phyloP scores from a whole-genome alignment of 495 filamentous ascomycete species.

The Bombardia bombarda region DNA sequence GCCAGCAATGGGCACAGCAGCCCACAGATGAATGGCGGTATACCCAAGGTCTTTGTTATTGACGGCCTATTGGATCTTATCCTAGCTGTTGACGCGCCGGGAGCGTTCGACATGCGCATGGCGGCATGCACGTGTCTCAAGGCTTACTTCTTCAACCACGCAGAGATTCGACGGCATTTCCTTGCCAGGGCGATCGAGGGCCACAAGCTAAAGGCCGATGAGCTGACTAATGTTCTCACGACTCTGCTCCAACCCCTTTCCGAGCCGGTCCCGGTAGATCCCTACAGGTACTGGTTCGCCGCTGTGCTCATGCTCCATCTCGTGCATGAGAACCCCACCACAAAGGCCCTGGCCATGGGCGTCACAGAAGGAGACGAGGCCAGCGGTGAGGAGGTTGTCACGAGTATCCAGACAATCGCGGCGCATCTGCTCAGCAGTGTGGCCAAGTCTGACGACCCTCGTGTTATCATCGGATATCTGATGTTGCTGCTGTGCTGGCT shows the following conservation, averaged over 20 bases:
- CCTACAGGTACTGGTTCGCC: constrained; percentile 88
- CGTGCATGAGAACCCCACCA: constrained; percentile 71
- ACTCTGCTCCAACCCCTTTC: constrained; percentile 61
- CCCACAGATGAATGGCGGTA: constrained; percentile 35
- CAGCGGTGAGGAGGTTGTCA: constrained; percentile 89
- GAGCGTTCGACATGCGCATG: constrained; percentile 70
- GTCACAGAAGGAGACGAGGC: constrained; percentile 86
- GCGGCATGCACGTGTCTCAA: constrained; percentile 85
- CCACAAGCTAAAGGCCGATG: constrained; percentile 67
- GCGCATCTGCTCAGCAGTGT: constrained; percentile 65
- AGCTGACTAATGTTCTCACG: constrained; percentile 84
- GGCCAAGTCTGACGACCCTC: constrained; percentile 69
- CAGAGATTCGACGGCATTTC: constrained; percentile 75
- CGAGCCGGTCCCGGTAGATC: constrained; percentile 57
- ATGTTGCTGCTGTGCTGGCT: constrained; percentile 92
- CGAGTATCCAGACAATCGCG: constrained; percentile 80
- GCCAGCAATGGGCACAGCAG: constrained; percentile 32
- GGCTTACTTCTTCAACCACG: constrained; percentile 78
- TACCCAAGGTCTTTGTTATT: constrained; percentile 74
- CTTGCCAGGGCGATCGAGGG: constrained; percentile 83
- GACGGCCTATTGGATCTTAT: constrained; percentile 86
- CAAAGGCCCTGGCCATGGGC: constrained; percentile 70
- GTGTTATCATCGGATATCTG: constrained; percentile 76
- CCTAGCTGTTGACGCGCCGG: constrained; percentile 55
- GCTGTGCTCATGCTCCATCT: constrained; percentile 84